Percentiles rank a stretch among this genome's conserved stretches.
phyloP scores from a whole-genome alignment of 2,329 filamentous ascomycete genomes.

The Gremmenia infestans region DNA sequence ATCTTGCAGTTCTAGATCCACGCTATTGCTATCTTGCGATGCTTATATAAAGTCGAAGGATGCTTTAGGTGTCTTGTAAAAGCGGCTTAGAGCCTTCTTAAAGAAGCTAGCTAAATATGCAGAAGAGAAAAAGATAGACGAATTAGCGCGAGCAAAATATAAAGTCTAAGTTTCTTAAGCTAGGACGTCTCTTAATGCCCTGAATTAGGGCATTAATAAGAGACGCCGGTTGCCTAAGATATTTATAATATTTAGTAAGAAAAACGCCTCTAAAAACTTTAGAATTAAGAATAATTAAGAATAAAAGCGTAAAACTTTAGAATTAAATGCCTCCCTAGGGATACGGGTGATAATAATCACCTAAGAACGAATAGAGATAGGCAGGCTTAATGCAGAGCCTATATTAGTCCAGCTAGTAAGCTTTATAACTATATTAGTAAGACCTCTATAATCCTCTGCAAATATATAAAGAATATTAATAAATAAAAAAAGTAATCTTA shows the following conservation, averaged over 20 bases:
- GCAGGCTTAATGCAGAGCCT: slow-evolving; percentile 18
- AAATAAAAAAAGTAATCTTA: slow-evolving; percentile 22
- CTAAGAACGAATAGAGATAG: slow-evolving; percentile 8
- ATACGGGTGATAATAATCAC: slow-evolving; percentile 13
- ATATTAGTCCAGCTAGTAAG: slow-evolving; percentile 15
- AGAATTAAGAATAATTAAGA: slow-evolving; percentile 6
- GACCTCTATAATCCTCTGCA: slow-evolving; percentile 18
- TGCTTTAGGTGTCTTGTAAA: slow-evolving; percentile 2
- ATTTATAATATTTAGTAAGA: slow-evolving; percentile 15
- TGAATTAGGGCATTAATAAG: slow-evolving; percentile 2
- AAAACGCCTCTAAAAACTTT: slow-evolving; percentile 13
- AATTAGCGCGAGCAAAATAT: slow-evolving; percentile 8
- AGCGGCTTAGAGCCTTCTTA: slow-evolving; percentile 7
- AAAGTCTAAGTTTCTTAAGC: slow-evolving; percentile 8
- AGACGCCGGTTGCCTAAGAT: background rate
- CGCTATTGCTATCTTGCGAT: slow-evolving; percentile 8
- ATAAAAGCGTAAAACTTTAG: slow-evolving; percentile 8
- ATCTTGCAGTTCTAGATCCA: slow-evolving; percentile 9
- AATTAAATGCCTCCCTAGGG: slow-evolving; percentile 6
- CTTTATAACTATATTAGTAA: slow-evolving; percentile 12
- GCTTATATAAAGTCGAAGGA: slow-evolving; percentile 18
- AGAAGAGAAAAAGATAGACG: slow-evolving; percentile 15
- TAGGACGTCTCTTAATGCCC: slow-evolving; percentile 8
- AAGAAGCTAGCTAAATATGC: slow-evolving; percentile 17
- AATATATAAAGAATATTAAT: slow-evolving; percentile 26